Evolutionary conservation across 2,329 filamentous ascomycete species (phyloP), one percentile per base, ranked within the genome.

Genomic region (Ceratocystis lukuohia): DNA sequence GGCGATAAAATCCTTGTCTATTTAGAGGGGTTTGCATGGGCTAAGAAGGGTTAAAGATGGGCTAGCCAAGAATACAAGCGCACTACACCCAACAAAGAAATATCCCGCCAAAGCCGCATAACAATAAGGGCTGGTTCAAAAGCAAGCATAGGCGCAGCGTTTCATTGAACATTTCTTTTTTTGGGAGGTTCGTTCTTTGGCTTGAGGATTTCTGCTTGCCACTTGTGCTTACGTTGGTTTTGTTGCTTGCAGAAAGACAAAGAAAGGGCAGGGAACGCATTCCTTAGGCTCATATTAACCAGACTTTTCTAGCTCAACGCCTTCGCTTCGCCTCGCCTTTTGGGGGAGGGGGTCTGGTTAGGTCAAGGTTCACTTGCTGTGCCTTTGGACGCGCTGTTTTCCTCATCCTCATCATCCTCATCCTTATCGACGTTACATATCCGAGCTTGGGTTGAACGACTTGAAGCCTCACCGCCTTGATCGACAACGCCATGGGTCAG

Each of bases 401-500:
- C 10, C 22, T n/a, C 22, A n/a, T n/a, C n/a, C n/a, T 22, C 17
- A n/a, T 8, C 45, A n/a, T 20, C 45, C 20, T 50, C 10, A n/a
- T 53, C 48, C 48, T 53, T 5, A 28, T 57, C 28, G 53, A 57
- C 53, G 53, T 57, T 57, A 57, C 53, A 57, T 57, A 33, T 57
- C 53, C 28, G 53, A 28, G 53, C 28, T 33, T 15, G 37, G 37
- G 37, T 41, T 41, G 37, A 41, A 15, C 37, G 12, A 28, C 28
- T 57, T 57, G 53, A 57, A 57, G 53, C 22, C 25, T 57, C 53
- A 57, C 53, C 53, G 53, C 53, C 53, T 57, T 57, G 53, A 57
- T 57, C 25, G 53, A 57, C 53, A 57, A 57, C 53, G 53, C 53
- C 53, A 57, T 57, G 53, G 53, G 53, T 57, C 53, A 57, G 53